Evolutionary conservation across 2,329 filamentous ascomycete genomes (phyloP).

Genomic region (Clarireedia paspali): DNA sequence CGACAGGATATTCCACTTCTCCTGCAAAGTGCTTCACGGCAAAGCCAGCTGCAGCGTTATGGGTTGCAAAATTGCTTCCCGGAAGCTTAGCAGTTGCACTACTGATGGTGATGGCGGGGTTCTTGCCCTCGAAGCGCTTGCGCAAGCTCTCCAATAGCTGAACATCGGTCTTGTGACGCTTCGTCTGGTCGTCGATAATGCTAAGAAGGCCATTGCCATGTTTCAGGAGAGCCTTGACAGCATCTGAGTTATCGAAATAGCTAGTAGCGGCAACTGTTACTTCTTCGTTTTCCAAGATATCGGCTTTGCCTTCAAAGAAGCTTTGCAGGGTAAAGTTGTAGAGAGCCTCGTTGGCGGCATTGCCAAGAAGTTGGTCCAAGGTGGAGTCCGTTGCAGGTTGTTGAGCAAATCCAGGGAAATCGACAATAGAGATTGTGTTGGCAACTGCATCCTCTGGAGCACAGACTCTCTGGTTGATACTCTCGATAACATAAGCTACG

Average conservation of each 20-base stretch:
- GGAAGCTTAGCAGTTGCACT: constrained; percentile 68
- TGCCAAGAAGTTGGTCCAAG: constrained; percentile 89
- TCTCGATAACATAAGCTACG: constrained; percentile 89
- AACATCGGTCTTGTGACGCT: constrained; percentile 77
- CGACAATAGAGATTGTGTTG: constrained; percentile 91
- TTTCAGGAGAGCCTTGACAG: constrained; percentile 85
- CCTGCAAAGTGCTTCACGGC: constrained; percentile 93
- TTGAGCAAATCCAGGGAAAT: constrained; percentile 93
- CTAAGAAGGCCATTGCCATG: constrained; percentile 85
- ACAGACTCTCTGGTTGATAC: constrained; percentile 82
- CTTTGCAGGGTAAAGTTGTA: constrained; percentile 92
- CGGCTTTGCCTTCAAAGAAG: constrained; percentile 92
- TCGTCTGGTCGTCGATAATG: constrained; percentile 93
- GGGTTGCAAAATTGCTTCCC: constrained; percentile 83
- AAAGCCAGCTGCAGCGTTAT: constrained; percentile 73
- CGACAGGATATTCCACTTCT: constrained; percentile 88
- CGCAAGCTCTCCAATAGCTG: constrained; percentile 86
- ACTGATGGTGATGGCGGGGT: constrained; percentile 76
- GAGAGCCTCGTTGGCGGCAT: constrained; percentile 83
- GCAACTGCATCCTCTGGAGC: constrained; percentile 79
- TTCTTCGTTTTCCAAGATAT: constrained; percentile 90
- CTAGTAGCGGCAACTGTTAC: constrained; percentile 83
- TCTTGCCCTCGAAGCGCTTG: constrained; percentile 92
- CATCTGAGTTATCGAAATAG: constrained; percentile 97
- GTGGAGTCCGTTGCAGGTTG: constrained; percentile 75